Evolutionary conservation across 2,329 filamentous ascomycete genomes (phyloP).

Genomic region (Alternaria tenuissima): DNA sequence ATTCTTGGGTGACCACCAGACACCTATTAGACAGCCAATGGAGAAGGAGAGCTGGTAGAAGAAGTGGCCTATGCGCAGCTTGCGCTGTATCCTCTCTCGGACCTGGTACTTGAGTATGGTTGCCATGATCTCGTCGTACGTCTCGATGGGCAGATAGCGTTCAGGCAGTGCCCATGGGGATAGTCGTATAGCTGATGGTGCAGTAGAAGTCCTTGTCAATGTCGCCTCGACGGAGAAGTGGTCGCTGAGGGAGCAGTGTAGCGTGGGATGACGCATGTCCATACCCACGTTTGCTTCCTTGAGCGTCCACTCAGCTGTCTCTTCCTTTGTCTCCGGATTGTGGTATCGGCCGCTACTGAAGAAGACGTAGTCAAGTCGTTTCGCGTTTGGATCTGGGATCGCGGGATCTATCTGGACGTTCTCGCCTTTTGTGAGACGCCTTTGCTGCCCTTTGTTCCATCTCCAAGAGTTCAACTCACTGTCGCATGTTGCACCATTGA

Average conservation of each 20-base stretch:
- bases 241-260: constrained; percentile 89
- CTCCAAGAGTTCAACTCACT: constrained; percentile 91
- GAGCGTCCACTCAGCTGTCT: constrained; percentile 69
- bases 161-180: constrained; percentile 30
- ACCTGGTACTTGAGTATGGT: constrained; percentile 73
- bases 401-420: constrained; percentile 71
- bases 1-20: constrained; percentile 84
- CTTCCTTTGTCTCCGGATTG: constrained; percentile 36
- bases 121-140: constrained; percentile 76
- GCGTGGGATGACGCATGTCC: constrained; percentile 78
- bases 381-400: constrained; percentile 75
- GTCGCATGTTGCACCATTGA: constrained; percentile 90
- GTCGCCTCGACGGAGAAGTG: constrained; percentile 92
- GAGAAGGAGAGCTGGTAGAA: constrained; percentile 70
- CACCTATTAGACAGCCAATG: constrained; percentile 77
- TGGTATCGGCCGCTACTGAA: constrained; percentile 55
- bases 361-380: constrained; percentile 95
- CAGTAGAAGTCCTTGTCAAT: constrained; percentile 54
- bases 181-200: constrained; percentile 17
- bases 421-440: constrained; percentile 70
- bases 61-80: constrained; percentile 78
- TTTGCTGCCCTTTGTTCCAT: constrained; percentile 77
- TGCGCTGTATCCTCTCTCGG: constrained; percentile 76
- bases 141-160: constrained; percentile 55
- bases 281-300: constrained; percentile 77